Percentiles rank a stretch among this genome's conserved stretches.
phyloP scores from a whole-genome alignment of 2,329 filamentous ascomycete genomes.

The Karstenula rhodostoma region DNA sequence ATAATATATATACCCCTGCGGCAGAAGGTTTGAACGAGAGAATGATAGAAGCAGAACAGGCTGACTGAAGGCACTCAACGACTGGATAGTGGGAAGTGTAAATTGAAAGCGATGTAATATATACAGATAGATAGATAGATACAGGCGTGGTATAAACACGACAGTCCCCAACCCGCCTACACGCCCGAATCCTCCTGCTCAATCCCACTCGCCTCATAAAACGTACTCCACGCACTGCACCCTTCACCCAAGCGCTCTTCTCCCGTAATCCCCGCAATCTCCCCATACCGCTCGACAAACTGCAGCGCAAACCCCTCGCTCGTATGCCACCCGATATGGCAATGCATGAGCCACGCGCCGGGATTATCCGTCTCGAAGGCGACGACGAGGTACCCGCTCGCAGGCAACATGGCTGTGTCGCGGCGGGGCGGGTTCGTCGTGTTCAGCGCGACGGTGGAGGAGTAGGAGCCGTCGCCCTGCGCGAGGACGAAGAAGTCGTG shows the following conservation, averaged over 20 bases:
- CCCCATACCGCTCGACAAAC: slow-evolving; percentile 39
- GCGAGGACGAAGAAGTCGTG: slow-evolving; percentile 46
- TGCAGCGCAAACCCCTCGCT: slow-evolving; percentile 45
- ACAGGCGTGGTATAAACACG: too few species aligned
- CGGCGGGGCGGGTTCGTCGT: slow-evolving; percentile 43
- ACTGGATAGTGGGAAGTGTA: too few species aligned
- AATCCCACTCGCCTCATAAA: slow-evolving; percentile 19
- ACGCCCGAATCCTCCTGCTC: slow-evolving; percentile 41
- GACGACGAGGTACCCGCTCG: slow-evolving; percentile 42
- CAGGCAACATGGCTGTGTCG: slow-evolving; percentile 43
- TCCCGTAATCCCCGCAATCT: slow-evolving; percentile 35
- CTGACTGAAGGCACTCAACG: too few species aligned
- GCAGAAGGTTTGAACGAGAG: too few species aligned
- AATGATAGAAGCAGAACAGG: too few species aligned
- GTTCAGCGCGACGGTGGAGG: slow-evolving; percentile 24
- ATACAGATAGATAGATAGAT: too few species aligned
- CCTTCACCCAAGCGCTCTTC: slow-evolving; percentile 12
- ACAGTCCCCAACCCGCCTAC: slow-evolving; percentile 11
- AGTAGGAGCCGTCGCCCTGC: slow-evolving; percentile 36
- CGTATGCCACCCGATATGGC: slow-evolving; percentile 50
- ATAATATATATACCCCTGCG: too few species aligned
- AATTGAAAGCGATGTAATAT: too few species aligned
- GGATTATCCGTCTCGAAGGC: slow-evolving; percentile 49
- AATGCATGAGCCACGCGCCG: slow-evolving; percentile 21
- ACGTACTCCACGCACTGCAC: slow-evolving; percentile 27